Conservation (phyloP, 345 rosid species). For the Geranium rotundifolium region DNA sequence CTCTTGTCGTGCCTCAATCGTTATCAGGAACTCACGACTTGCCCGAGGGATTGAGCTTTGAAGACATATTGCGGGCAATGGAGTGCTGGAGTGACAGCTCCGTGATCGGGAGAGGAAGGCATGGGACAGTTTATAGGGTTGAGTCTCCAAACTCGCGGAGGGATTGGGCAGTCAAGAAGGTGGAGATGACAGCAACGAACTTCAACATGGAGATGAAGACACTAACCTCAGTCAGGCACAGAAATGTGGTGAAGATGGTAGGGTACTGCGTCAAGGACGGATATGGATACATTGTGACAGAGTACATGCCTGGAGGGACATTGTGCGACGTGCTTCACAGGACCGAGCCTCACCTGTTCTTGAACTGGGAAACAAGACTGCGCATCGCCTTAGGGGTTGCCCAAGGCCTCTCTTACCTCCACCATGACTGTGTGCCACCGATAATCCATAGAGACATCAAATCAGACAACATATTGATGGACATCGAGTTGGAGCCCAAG, state of each 20-base stretch:
- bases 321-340: slow-evolving; percentile 19
- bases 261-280: slow-evolving; percentile 27
- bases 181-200: slow-evolving; percentile 20
- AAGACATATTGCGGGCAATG: slow-evolving; percentile 28
- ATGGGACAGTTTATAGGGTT: slow-evolving; percentile 30
- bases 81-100: slow-evolving; percentile 24
- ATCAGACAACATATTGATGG: slow-evolving; percentile 25
- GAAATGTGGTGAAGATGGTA: slow-evolving; percentile 21
- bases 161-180: slow-evolving; percentile 32
- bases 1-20: slow-evolving; percentile 14
- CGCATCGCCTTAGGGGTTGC: slow-evolving; percentile 26
- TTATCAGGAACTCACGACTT: slow-evolving; percentile 16
- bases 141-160: slow-evolving; percentile 15
- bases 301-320: slow-evolving; percentile 29
- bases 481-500: slow-evolving; percentile 29
- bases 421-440: slow-evolving; percentile 26
- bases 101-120: slow-evolving; percentile 33
- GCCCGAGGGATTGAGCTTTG: slow-evolving; percentile 20
- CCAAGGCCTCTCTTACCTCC: slow-evolving; percentile 14
- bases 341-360: slow-evolving; percentile 10
- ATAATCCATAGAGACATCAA: slow-evolving; percentile 30
- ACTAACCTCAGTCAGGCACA: slow-evolving; percentile 21
- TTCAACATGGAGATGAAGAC: slow-evolving; percentile 22
- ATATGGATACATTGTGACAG: slow-evolving; percentile 19
- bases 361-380: slow-evolving; percentile 23